phyloP scores from a whole-genome alignment of 2,329 filamentous ascomycete species.

The Tolypocladium ophioglossoides region DNA sequence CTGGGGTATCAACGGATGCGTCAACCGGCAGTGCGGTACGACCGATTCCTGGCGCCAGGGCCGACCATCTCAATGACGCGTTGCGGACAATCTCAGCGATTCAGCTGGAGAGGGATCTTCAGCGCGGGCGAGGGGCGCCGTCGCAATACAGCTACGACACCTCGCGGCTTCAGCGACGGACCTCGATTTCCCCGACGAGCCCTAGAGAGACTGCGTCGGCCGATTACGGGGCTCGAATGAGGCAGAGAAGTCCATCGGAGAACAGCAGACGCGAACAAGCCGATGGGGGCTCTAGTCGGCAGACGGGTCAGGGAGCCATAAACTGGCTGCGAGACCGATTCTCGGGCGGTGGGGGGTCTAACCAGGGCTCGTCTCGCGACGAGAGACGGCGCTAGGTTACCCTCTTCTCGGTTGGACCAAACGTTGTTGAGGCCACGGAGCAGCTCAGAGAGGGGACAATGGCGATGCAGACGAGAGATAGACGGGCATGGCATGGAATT shows the following conservation, averaged over 20 bases:
- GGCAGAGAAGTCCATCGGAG: slow-evolving; percentile 28
- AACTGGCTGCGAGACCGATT: slow-evolving; percentile 35
- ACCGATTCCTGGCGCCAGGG: not conserved
- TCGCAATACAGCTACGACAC: slow-evolving; percentile 21
- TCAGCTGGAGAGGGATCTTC: slow-evolving; percentile 13
- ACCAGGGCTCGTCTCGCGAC: slow-evolving; percentile 17
- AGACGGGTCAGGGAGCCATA: slow-evolving; percentile 25
- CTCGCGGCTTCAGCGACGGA: slow-evolving; percentile 23
- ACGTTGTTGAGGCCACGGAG: not conserved
- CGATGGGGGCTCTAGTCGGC: slow-evolving; percentile 19
- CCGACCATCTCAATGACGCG: slow-evolving; percentile 15
- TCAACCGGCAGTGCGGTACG: not conserved
- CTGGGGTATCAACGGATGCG: not conserved
- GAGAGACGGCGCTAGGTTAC: slow-evolving; percentile 15
- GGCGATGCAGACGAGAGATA: not conserved
- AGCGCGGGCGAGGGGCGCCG: slow-evolving; percentile 13
- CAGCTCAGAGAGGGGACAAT: not conserved
- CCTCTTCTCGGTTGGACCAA: not conserved
- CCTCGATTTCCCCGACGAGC: slow-evolving; percentile 27
- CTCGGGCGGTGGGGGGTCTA: slow-evolving; percentile 14
- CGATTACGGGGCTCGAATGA: slow-evolving; percentile 20
- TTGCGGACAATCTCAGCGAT: slow-evolving; percentile 17
- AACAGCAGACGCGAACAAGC: slow-evolving; percentile 18
- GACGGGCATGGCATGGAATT: not conserved
- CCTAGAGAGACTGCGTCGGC: slow-evolving; percentile 16